phyloP scores from a whole-genome alignment of 2,329 filamentous ascomycete genomes.

The Colletotrichum brevisporum region DNA sequence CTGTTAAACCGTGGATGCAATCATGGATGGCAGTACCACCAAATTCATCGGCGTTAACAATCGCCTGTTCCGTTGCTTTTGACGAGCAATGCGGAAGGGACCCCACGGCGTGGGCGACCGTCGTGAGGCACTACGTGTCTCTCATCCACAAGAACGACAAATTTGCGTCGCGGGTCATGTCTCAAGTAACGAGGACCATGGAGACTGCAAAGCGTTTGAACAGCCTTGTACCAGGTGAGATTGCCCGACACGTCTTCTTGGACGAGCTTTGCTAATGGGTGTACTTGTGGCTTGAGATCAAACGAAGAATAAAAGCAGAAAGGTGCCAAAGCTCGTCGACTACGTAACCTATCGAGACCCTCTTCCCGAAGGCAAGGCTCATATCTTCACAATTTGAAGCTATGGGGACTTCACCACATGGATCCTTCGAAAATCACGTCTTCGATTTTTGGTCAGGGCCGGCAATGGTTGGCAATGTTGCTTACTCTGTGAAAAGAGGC shows the following conservation, averaged over 20 bases:
- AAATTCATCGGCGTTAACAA: neutral
- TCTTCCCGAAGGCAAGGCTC: constrained; percentile 10
- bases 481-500: no score
- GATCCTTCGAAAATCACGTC: no score
- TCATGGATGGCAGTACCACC: constrained; percentile 8
- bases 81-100: constrained; percentile 9
- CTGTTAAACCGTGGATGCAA: constrained; percentile 31
- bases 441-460: no score
- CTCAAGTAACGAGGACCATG: constrained; percentile 14
- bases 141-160: neutral
- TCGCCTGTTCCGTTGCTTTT: constrained; percentile 19
- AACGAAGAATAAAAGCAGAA: constrained; percentile 10
- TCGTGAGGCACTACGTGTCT: constrained; percentile 15
- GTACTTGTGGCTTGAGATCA: neutral
- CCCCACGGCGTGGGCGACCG: neutral
- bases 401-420: no score
- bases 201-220: constrained; percentile 12
- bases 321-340: constrained; percentile 12
- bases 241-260: no score
- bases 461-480: no score
- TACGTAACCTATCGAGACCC: constrained; percentile 31
- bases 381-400: constrained; percentile 30
- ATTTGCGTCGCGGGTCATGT: constrained; percentile 13
- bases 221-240: constrained; percentile 1
- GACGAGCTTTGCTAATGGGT: no score